These are phyloP conservation scores for Chionographis japonica DNA, from an alignment of 106 monocot species.

Conservation along the genomic window DNA sequence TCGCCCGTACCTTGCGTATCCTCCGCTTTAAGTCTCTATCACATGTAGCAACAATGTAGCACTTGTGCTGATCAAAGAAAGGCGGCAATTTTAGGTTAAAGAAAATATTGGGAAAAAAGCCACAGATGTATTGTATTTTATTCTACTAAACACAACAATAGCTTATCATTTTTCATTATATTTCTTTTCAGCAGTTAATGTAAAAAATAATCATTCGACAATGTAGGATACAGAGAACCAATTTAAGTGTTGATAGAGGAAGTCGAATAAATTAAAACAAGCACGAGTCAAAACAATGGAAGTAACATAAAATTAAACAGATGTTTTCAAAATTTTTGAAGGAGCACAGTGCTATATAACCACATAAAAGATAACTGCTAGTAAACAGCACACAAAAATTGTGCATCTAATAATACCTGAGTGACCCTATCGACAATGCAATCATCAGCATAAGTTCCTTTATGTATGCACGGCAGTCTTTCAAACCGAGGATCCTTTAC, in stretches of 20 bases:
- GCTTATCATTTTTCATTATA: background rate
- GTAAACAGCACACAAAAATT: background rate
- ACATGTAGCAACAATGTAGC: slow-evolving; percentile 98
- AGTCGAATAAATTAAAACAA: no score
- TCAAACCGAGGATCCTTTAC: slow-evolving; percentile 97
- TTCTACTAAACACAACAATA: background rate
- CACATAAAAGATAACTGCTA: background rate
- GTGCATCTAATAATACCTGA: slow-evolving; percentile 42
- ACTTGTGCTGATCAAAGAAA: slow-evolving; percentile 69
- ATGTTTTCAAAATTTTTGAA: no score
- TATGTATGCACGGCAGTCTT: slow-evolving; percentile 91
- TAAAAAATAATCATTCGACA: no score
- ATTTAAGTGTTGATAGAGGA: no score
- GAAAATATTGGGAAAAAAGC: background rate
- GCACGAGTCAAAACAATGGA: no score
- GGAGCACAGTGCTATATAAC: background rate
- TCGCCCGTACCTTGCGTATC: slow-evolving; percentile 77
- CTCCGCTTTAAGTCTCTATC: slow-evolving; percentile 98
- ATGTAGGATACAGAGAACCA: no score
- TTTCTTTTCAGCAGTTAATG: no score
- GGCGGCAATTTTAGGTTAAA: background rate
- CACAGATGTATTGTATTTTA: background rate
- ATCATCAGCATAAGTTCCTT: slow-evolving; percentile 99
- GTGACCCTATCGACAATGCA: slow-evolving; percentile 96
- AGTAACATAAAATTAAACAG: no score